Evolutionary conservation across 768 basidiomycete species (phyloP), one percentile per base, ranked within the genome.

Genomic region (Exidia glandulosa): DNA sequence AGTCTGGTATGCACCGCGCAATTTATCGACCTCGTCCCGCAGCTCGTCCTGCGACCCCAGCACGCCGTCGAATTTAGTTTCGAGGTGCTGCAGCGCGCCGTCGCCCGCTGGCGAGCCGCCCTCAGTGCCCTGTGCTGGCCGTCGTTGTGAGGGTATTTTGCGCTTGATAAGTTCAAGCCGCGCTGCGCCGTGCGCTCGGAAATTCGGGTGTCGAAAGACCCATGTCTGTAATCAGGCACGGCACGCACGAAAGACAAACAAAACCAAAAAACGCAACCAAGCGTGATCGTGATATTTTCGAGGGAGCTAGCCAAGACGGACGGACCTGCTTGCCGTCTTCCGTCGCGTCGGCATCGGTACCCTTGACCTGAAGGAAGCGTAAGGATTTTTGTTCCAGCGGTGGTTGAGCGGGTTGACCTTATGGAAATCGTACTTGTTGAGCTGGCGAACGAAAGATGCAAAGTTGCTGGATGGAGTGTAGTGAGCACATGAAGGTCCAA

Each of bases 341-440:
- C 16, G 16, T 19, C 27, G 50, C 50, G 25, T 54, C 50, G 14
- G 50, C 50, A 27, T 54, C 50, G 19, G 27, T 54, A 2, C 27
- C 50, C 30, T 54, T 54, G 25, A 54, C 30, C 50, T 54, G 25
- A 29, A 10, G n/a, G n/a, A n/a, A n/a, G n/a, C n/a, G n/a, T 29
- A 29, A 56, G 3, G 48, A 27, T 25, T 31, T 31, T 59, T 50
- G 45, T n/a, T 33, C 56, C 31, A 29, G 30, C 25, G 31, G 57
- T 13, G 25, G 30, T 10, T 29, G 23, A 56, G 19, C 4, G 19
- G 14, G 54, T 1, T 32, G 6, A 79, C 88, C 77, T 95, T 95
- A 79, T 94, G 93, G 65, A 95, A 95, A 73, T 94, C 93, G 70
- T 95, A 95, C 72, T 94, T 95, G 79, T 95, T 95, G 33, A 95